These are phyloP conservation scores for Cucurbitaria berberidis DNA, from an alignment of 2,329 filamentous ascomycete genomes.

Conservation along the genomic window DNA sequence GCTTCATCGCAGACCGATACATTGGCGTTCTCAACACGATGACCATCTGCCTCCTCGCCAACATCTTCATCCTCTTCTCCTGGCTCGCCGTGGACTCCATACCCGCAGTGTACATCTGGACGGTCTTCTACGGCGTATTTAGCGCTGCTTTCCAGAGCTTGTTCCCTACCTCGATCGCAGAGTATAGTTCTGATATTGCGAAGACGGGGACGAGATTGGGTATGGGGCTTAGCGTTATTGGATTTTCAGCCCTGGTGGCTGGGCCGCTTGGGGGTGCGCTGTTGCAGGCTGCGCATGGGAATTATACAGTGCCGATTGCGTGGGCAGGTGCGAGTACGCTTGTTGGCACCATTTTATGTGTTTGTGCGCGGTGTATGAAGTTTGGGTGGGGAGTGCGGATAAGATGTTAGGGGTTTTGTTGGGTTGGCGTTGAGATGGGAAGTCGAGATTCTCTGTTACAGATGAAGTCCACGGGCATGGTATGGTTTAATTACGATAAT, in stretches of 20 bases:
- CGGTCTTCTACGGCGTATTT: slow-evolving; percentile 67
- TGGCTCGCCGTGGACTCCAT: slow-evolving; percentile 65
- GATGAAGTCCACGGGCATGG: too few relatives aligned
- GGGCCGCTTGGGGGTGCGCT: slow-evolving; percentile 62
- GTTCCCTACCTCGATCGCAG: slow-evolving; percentile 51
- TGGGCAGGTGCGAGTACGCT: slow-evolving; percentile 30
- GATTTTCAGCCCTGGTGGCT: slow-evolving; percentile 58
- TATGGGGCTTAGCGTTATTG: slow-evolving; percentile 59
- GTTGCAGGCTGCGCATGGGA: slow-evolving; percentile 49
- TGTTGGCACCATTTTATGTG: slow-evolving; percentile 19
- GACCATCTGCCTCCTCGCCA: slow-evolving; percentile 56
- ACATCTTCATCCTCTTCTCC: slow-evolving; percentile 55
- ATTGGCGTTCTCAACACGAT: slow-evolving; percentile 68
- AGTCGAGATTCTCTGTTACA: too few relatives aligned
- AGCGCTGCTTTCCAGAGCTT: slow-evolving; percentile 52
- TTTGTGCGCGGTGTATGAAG: slow-evolving; percentile 27
- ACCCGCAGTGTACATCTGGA: slow-evolving; percentile 66
- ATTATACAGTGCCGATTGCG: slow-evolving; percentile 31
- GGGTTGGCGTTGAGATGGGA: too few relatives aligned
- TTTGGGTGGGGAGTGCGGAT: slow-evolving; percentile 29
- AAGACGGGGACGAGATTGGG: slow-evolving; percentile 57
- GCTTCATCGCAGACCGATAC: slow-evolving; percentile 61
- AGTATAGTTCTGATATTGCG: slow-evolving; percentile 35
- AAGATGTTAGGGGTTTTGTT: slow-evolving; percentile 26
- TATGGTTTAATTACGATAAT: too few relatives aligned